Base-by-base conservation (phyloP, 331 rosid species). In the Malus hybrid region DNA sequence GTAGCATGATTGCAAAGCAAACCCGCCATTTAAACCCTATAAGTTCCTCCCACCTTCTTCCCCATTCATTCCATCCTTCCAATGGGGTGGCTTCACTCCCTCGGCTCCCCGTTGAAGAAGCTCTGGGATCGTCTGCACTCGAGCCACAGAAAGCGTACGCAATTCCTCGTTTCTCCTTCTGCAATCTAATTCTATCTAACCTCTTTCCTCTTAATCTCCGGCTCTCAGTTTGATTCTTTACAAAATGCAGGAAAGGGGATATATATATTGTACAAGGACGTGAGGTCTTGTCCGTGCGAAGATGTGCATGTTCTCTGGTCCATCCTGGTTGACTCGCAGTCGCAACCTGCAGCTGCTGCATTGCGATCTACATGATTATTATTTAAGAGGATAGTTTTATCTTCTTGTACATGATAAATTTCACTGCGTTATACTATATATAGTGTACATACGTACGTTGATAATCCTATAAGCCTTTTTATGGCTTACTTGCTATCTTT, bases 251-350 rank as follows among this genome's bases (percentile, higher is more conserved):
- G 90, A 2, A 83, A 83, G 62, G 93, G 97, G n/a, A 80, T 91
- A 78, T 89, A 89, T 85, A 83, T 89, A 55, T 50, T 91, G 39
- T 89, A 89, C 75, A 86, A 89, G 78, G 94, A 87, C 79, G 97
- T 91, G 70, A 89, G 87, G 82, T 91, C 93, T 0, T 89, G 93
- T 52, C 92, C 90, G 4, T 81, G 90, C 24, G 93, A 89, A 79
- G 97, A 91, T 76, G 94, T 89, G 64, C 97, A 91, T 3, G 88
- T 86, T 16, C 86, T 91, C 0, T 91, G 95, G 97, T 87, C 97
- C 65, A 89, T 91, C 24, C 80, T 87, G 75, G 91, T 91, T 0
- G 88, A 91, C 31, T 20, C 64, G 15, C 64, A 59, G 78, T 86
- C 91, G 7, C 81, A 78, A 11, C 57, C 87, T 32, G 15, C 69